These are phyloP conservation scores for Misopates orontium DNA, from an alignment of 257 asterid genomes.

Conservation along the genomic window DNA sequence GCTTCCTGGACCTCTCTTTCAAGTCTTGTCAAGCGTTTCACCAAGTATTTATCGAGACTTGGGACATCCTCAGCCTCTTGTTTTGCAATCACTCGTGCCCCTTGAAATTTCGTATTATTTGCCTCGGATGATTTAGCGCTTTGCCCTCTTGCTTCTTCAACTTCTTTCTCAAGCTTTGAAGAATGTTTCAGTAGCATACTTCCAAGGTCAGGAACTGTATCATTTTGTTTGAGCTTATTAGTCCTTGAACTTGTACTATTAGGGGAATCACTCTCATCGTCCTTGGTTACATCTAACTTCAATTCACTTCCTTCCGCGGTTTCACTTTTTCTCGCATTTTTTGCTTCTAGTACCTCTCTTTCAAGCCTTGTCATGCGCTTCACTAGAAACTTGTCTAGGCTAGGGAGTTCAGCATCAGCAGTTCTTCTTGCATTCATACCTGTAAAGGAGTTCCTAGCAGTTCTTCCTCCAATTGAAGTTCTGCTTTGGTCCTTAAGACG, in stretches of 20 bases:
- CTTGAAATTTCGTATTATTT: slow-evolving; percentile 28
- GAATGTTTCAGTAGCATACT: slow-evolving; percentile 47
- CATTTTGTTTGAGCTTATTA: slow-evolving; percentile 29
- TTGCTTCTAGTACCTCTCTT: slow-evolving; percentile 87
- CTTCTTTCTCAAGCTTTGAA: slow-evolving; percentile 74
- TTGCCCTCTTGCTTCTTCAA: slow-evolving; percentile 44
- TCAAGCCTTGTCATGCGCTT: slow-evolving; percentile 85
- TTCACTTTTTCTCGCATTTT: slow-evolving; percentile 54
- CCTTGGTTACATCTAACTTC: slow-evolving; percentile 27
- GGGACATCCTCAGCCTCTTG: slow-evolving; percentile 46
- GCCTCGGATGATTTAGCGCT: slow-evolving; percentile 25
- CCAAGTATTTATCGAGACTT: slow-evolving; percentile 68
- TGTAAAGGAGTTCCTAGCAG: slow-evolving; percentile 23
- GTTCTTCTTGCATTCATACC: slow-evolving; percentile 26
- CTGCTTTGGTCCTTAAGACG: slow-evolving; percentile 34
- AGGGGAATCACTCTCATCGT: slow-evolving; percentile 7
- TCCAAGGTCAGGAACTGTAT: slow-evolving; percentile 47
- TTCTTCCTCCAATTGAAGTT: slow-evolving; percentile 36
- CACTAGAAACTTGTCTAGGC: slow-evolving; percentile 81
- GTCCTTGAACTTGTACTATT: slow-evolving; percentile 22
- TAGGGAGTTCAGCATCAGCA: slow-evolving; percentile 56
- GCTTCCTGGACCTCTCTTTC: slow-evolving; percentile 87
- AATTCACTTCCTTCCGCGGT: slow-evolving; percentile 31
- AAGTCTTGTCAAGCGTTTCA: slow-evolving; percentile 66
- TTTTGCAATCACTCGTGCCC: slow-evolving; percentile 9